A percentile compares a stretch with the other conserved stretches of the same genome.
phyloP scores from a whole-genome alignment of 495 filamentous ascomycete genomes.

The Neurospora sp. region DNA sequence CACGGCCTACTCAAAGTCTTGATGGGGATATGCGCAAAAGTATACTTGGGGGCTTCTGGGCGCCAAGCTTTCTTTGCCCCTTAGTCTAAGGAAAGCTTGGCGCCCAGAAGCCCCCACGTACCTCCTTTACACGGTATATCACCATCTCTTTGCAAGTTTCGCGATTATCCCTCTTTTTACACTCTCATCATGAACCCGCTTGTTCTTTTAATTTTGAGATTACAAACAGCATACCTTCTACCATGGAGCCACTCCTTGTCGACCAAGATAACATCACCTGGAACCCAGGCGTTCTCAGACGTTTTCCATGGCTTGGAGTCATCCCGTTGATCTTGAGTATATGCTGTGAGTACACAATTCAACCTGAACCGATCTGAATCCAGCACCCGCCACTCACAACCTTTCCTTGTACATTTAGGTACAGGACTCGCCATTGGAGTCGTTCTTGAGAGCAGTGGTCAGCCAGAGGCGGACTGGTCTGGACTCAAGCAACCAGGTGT shows the following conservation, averaged over 20 bases:
- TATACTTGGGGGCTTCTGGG: no score
- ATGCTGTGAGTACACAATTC: neutral
- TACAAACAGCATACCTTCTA: neutral
- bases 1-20: neutral
- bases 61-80: no score
- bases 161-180: neutral
- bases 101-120: no score
- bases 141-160: neutral
- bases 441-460: neutral
- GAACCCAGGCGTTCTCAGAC: neutral
- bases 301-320: neutral
- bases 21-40: neutral
- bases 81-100: no score
- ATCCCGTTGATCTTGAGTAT: neutral
- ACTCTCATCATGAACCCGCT: neutral
- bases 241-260: neutral
- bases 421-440: neutral
- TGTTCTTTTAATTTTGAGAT: neutral
- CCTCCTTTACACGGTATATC: no score
- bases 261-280: neutral
- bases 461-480: neutral
- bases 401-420: neutral
- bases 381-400: neutral
- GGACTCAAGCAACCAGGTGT: neutral
- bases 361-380: neutral